Conservation (phyloP, 2,329 filamentous ascomycete species). For the Exophiala calicioides region DNA sequence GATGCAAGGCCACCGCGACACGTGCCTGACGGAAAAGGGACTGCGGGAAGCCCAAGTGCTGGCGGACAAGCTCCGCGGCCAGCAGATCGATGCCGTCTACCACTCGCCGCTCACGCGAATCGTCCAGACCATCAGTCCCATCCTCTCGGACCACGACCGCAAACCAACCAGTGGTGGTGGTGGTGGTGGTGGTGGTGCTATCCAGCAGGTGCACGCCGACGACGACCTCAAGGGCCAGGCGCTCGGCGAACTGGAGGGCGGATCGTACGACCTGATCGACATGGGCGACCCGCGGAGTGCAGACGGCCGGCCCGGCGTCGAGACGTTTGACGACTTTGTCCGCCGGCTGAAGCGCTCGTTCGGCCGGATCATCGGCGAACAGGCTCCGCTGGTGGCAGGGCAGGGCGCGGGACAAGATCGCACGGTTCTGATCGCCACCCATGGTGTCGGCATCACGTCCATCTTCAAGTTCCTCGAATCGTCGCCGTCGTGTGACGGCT, state of each 20-base stretch:
- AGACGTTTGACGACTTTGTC: conserved; percentile 23
- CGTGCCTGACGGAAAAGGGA: conserved; percentile 20
- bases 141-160: conserved; percentile 9
- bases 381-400: conserved; percentile 6
- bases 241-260: conserved; percentile 20
- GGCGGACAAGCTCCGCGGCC: conserved; percentile 22
- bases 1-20: conserved; percentile 21
- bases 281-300: conserved; percentile 22
- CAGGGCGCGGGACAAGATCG: conserved; percentile 8
- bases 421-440: conserved; percentile 21
- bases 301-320: conserved; percentile 21
- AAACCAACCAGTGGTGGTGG: too few species aligned
- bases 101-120: conserved; percentile 20
- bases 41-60: conserved; percentile 13
- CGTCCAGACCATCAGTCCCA: conserved; percentile 18
- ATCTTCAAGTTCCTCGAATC: conserved; percentile 20
- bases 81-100: conserved; percentile 33
- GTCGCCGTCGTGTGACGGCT: conserved; percentile 15
- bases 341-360: conserved; percentile 16
- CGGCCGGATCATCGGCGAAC: conserved; percentile 14
- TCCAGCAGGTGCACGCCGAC: conserved; percentile 12
- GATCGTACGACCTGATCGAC: conserved; percentile 21
- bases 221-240: conserved; percentile 19
- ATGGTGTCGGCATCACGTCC: conserved; percentile 23
- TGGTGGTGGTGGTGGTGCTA: too few species aligned